These are phyloP conservation scores for Flaveria sonorensis DNA, from an alignment of 129 eudicot species.

Conservation along the genomic window DNA sequence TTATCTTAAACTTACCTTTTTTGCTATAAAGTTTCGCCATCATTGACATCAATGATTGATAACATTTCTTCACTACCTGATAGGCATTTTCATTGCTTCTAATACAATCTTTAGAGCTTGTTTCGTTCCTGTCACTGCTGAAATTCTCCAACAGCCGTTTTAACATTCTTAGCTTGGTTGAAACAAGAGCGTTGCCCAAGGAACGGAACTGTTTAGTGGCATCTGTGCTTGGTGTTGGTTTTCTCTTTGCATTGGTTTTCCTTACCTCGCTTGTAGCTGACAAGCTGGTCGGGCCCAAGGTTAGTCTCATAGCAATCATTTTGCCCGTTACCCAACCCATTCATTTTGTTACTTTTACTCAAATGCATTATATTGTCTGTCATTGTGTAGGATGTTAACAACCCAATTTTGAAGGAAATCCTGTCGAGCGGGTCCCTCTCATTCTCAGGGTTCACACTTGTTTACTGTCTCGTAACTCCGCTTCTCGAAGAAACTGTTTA, in stretches of 20 bases:
- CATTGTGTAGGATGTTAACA: constrained; percentile 63
- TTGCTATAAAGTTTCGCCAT: neutral
- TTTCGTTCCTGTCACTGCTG: constrained; percentile 44
- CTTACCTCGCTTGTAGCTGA: constrained; percentile 72
- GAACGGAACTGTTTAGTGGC: constrained; percentile 75
- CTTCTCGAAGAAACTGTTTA: constrained; percentile 82
- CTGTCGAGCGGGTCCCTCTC: constrained; percentile 62
- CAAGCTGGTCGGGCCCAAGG: constrained; percentile 68
- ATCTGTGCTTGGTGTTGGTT: constrained; percentile 62
- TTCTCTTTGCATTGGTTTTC: constrained; percentile 54
- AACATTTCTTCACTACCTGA: neutral
- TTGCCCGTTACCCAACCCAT: neutral
- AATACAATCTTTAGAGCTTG: constrained; percentile 66
- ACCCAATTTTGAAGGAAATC: constrained; percentile 72
- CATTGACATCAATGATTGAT: neutral
- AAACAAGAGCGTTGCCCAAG: constrained; percentile 39
- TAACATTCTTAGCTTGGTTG: constrained; percentile 46
- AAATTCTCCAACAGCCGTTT: constrained; percentile 47
- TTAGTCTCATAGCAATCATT: constrained; percentile 19
- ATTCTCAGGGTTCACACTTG: constrained; percentile 43
- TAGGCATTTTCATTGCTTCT: constrained; percentile 62
- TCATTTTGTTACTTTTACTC: neutral
- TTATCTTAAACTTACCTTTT: neutral
- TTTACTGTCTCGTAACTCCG: constrained; percentile 72
- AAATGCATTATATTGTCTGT: neutral